Percentiles rank a stretch among this genome's conserved stretches.
Evolutionary conservation across 805 yeast genomes (phyloP).

Genomic region (Hanseniaspora thailandica): DNA sequence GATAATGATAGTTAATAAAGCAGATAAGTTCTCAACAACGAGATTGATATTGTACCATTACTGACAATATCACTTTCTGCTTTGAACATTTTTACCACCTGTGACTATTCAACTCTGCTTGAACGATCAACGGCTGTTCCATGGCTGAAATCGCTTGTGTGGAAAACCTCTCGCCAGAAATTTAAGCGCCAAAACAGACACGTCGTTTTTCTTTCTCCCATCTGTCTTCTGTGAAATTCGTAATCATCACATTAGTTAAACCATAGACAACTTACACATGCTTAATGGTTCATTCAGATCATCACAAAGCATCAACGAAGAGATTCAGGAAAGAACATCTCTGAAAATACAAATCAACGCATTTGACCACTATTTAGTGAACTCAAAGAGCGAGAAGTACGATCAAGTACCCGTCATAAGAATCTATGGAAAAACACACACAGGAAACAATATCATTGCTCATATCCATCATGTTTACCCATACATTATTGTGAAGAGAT

Average conservation of each 20-base stretch:
- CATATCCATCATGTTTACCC: slow-evolving; percentile 84
- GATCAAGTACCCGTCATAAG: slow-evolving; percentile 62
- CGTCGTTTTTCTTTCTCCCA: not conserved
- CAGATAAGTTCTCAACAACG: too few relatives aligned
- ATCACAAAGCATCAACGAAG: slow-evolving; percentile 1
- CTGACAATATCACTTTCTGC: too few relatives aligned
- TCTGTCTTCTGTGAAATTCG: not conserved
- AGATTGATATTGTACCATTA: too few relatives aligned
- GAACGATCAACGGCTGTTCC: too few relatives aligned
- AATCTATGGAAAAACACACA: slow-evolving; percentile 56
- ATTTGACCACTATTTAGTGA: not conserved
- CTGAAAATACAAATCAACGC: slow-evolving; percentile 12
- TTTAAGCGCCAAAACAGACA: too few relatives aligned
- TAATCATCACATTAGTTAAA: not conserved
- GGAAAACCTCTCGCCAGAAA: too few relatives aligned
- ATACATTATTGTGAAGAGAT: slow-evolving; percentile 58
- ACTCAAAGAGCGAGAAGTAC: slow-evolving; percentile 20
- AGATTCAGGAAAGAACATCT: not conserved
- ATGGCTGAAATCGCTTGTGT: too few relatives aligned
- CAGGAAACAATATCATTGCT: slow-evolving; percentile 47
- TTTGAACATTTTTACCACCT: too few relatives aligned
- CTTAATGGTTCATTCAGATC: slow-evolving; percentile 18
- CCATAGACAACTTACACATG: slow-evolving; percentile 20
- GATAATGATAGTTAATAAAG: too few relatives aligned
- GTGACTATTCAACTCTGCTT: too few relatives aligned